These are phyloP conservation scores for Cucumis melo DNA, from an alignment of 306 rosid species.

Conservation along the genomic window DNA sequence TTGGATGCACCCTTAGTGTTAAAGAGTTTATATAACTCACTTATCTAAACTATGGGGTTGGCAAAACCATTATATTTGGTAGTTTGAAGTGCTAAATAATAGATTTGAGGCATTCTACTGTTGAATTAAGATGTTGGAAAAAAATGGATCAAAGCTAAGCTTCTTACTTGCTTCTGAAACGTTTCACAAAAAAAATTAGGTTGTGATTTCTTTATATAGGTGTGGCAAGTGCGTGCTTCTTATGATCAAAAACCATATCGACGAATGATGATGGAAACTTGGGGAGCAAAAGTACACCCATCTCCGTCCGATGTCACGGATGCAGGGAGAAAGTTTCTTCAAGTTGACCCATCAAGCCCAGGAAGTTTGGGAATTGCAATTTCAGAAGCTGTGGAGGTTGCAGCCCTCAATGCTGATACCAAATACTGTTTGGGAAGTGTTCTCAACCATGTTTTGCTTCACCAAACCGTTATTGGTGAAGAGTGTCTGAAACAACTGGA, in stretches of 20 bases:
- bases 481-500: slow-evolving; percentile 90
- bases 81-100: too few species aligned
- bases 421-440: slow-evolving; percentile 91
- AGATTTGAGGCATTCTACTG: too few species aligned
- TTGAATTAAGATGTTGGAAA: neutral
- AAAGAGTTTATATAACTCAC: too few species aligned
- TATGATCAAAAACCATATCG: slow-evolving; percentile 83
- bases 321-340: slow-evolving; percentile 51
- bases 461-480: slow-evolving; percentile 86
- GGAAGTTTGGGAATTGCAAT: slow-evolving; percentile 96
- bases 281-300: slow-evolving; percentile 95
- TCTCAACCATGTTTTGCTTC: slow-evolving; percentile 83
- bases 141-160: neutral
- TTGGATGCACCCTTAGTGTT: too few species aligned
- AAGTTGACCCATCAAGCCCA: slow-evolving; percentile 60
- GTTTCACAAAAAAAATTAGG: too few species aligned
- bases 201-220: slow-evolving; percentile 25
- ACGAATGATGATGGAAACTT: slow-evolving; percentile 89
- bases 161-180: neutral
- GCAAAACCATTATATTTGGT: too few species aligned
- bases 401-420: slow-evolving; percentile 55
- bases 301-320: slow-evolving; percentile 76
- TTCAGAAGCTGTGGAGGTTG: slow-evolving; percentile 88
- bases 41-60: too few species aligned
- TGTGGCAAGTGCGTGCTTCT: slow-evolving; percentile 96